phyloP scores from a whole-genome alignment of 306 rosid genomes.

The Cicer pinnatifidum region DNA sequence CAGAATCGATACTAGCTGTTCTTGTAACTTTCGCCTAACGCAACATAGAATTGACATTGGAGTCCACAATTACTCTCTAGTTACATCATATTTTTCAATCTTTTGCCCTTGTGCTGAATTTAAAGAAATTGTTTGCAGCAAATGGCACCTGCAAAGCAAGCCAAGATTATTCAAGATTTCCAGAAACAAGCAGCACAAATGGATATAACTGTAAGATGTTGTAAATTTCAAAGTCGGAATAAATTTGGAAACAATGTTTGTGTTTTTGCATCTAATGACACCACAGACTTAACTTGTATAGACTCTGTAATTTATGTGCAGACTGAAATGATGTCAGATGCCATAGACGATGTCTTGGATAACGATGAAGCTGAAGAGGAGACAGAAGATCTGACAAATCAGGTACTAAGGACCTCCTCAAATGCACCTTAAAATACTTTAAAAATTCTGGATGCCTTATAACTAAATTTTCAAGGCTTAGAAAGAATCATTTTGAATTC shows the following conservation, averaged over 20 bases:
- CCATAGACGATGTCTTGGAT: constrained; percentile 93
- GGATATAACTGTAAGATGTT: constrained; percentile 93
- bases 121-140: constrained; percentile 63
- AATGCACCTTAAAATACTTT: not conserved
- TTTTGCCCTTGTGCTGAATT: constrained; percentile 40
- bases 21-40: constrained; percentile 6
- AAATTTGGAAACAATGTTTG: constrained; percentile 3
- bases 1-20: constrained; percentile 11
- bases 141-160: constrained; percentile 92
- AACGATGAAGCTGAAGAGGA: constrained; percentile 96
- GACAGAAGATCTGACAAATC: constrained; percentile 90
- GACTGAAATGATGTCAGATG: constrained; percentile 98
- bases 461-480: constrained; percentile 34
- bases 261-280: constrained; percentile 25
- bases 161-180: constrained; percentile 72
- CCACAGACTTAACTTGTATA: constrained; percentile 21
- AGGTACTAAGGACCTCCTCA: constrained; percentile 54
- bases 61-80: constrained; percentile 9
- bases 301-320: constrained; percentile 50
- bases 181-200: constrained; percentile 93
- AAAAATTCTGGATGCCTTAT: constrained; percentile 10
- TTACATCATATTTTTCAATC: not conserved
- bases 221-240: constrained; percentile 22
- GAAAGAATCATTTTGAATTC: constrained; percentile 29
- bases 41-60: constrained; percentile 28